Conservation (phyloP, 2,329 filamentous ascomycete genomes). For the Exophiala spinifera region DNA sequence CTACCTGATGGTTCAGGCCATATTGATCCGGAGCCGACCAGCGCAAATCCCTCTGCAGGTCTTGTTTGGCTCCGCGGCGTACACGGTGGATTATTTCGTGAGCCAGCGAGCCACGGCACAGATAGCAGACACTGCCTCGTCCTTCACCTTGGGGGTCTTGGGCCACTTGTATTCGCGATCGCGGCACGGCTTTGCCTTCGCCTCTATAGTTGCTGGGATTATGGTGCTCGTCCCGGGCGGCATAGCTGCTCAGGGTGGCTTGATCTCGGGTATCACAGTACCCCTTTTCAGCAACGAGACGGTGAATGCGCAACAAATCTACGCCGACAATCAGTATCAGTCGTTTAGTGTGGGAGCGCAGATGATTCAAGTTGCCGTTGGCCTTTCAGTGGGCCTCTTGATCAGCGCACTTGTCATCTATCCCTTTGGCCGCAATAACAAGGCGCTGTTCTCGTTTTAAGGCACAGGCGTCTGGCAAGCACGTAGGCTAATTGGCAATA, state of each 20-base stretch:
- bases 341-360: slow-evolving; percentile 1
- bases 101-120: background rate
- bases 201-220: background rate
- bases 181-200: slow-evolving; percentile 1
- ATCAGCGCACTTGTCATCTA: background rate
- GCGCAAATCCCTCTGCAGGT: background rate
- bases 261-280: background rate
- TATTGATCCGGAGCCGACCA: background rate
- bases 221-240: slow-evolving; percentile 1
- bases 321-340: background rate
- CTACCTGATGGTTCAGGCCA: background rate
- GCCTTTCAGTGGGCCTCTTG: background rate
- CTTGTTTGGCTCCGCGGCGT: background rate
- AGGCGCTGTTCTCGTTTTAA: slow-evolving; percentile 1
- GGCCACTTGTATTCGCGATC: slow-evolving; percentile 1
- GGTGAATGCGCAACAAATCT: background rate
- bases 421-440: slow-evolving; percentile 1
- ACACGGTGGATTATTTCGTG: background rate
- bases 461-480: background rate
- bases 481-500: too few relatives aligned
- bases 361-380: slow-evolving; percentile 2
- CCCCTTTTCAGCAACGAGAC: slow-evolving; percentile 2
- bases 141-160: slow-evolving; percentile 1
- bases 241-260: background rate
- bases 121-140: background rate